Percentiles rank a stretch among this genome's conserved stretches.
Conservation (phyloP, 371 early-diverging fungal genomes). For the Phascolomyces articulosus region DNA sequence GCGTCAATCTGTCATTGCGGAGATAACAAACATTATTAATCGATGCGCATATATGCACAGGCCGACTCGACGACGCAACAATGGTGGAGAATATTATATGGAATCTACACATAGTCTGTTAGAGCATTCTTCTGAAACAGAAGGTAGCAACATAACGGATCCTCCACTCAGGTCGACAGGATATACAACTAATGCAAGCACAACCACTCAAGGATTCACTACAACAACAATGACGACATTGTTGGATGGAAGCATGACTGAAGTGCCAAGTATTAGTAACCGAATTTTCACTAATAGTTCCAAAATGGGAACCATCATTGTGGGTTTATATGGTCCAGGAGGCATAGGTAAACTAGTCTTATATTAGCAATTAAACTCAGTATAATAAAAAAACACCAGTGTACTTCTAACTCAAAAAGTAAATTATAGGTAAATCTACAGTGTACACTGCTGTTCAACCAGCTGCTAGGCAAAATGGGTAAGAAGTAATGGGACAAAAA, state of each 20-base stretch:
- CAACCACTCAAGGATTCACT: too few species aligned
- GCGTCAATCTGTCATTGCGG: slow-evolving; percentile 33
- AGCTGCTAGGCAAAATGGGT: slow-evolving; percentile 45
- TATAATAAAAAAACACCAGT: slow-evolving; percentile 31
- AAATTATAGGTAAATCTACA: slow-evolving; percentile 40
- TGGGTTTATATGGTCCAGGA: slow-evolving; percentile 41
- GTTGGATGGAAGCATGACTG: too few species aligned
- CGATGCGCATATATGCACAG: slow-evolving; percentile 33
- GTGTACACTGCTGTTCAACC: slow-evolving; percentile 37
- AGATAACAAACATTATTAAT: slow-evolving; percentile 40
- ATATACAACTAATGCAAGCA: too few species aligned
- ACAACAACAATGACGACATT: too few species aligned
- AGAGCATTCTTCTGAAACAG: slow-evolving; percentile 19
- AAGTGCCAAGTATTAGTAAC: slow-evolving; percentile 21
- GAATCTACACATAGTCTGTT: slow-evolving; percentile 2
- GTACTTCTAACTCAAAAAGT: too few species aligned
- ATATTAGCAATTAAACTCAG: slow-evolving; percentile 3
- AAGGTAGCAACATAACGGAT: slow-evolving; percentile 20
- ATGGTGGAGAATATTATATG: slow-evolving; percentile 1
- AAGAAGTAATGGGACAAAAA: slow-evolving; percentile 5
- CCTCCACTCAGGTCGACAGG: slow-evolving; percentile 13
- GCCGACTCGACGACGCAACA: slow-evolving; percentile 11
- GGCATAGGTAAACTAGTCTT: slow-evolving; percentile 25
- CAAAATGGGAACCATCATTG: slow-evolving; percentile 25
- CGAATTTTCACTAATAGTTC: slow-evolving; percentile 22